phyloP scores from a whole-genome alignment of 2,329 filamentous ascomycete species.

The Fusarium sublunatum region DNA sequence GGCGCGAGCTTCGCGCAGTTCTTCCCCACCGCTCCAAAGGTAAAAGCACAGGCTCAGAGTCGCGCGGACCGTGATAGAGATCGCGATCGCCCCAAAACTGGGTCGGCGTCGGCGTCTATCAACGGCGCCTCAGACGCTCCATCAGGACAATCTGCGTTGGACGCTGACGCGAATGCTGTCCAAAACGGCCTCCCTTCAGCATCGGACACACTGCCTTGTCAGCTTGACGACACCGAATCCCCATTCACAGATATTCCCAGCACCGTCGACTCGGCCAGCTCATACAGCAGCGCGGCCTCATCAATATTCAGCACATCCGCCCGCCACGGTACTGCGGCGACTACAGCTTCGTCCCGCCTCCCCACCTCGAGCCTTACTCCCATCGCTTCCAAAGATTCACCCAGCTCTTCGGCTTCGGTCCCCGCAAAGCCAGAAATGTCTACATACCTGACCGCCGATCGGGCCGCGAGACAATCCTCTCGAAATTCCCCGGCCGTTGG shows the following conservation, averaged over 20 bases:
- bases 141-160: conserved; percentile 39
- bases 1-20: conserved; percentile 86
- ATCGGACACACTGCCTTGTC: conserved; percentile 46
- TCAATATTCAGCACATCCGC: conserved; percentile 73
- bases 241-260: conserved; percentile 74
- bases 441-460: conserved; percentile 61
- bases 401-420: conserved; percentile 60
- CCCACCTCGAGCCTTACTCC: conserved; percentile 61
- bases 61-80: conserved; percentile 50
- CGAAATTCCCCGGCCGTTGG: conserved; percentile 46
- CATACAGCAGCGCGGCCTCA: conserved; percentile 75
- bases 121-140: conserved; percentile 40
- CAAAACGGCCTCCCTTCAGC: conserved; percentile 34
- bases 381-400: conserved; percentile 64
- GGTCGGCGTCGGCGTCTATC: conserved; percentile 27
- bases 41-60: conserved; percentile 59
- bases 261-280: conserved; percentile 78
- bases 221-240: conserved; percentile 68
- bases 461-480: conserved; percentile 44
- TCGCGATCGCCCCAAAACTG: conserved; percentile 47
- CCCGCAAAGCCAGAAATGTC: conserved; percentile 66
- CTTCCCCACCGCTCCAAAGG: conserved; percentile 81
- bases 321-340: conserved; percentile 54
- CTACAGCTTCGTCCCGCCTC: conserved; percentile 55
- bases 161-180: conserved; percentile 42